These are phyloP conservation scores for Amylostereum chailletii DNA, from an alignment of 1,284 basidiomycete species.

Conservation along the genomic window DNA sequence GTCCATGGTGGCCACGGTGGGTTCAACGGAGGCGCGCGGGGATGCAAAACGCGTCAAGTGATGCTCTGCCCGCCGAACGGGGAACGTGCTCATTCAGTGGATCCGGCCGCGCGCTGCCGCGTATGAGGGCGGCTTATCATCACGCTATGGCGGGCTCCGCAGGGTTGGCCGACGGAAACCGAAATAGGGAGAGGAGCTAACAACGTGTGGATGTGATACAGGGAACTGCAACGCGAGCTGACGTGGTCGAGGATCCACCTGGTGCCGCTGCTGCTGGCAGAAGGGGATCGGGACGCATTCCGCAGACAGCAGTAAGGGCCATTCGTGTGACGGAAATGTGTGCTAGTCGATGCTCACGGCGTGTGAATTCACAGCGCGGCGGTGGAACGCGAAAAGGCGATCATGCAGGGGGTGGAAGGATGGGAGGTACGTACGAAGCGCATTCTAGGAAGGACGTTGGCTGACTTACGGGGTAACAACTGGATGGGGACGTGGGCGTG, in stretches of 20 bases:
- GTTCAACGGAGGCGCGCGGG: conserved; percentile 35
- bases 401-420: conserved; percentile 92
- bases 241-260: conserved; percentile 95
- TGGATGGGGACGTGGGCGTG: background rate
- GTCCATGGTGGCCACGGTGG: conserved; percentile 15
- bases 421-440: conserved; percentile 76
- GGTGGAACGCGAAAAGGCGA: conserved; percentile 74
- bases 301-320: conserved; percentile 49
- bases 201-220: conserved; percentile 23
- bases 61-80: conserved; percentile 35
- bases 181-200: background rate
- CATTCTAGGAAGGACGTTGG: conserved; percentile 10
- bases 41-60: conserved; percentile 49
- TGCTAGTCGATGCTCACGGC: no score
- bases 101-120: conserved; percentile 32
- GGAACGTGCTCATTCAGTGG: conserved; percentile 43
- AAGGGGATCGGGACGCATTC: conserved; percentile 88
- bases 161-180: background rate
- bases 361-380: conserved; percentile 36
- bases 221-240: conserved; percentile 91
- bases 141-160: conserved; percentile 7
- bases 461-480: background rate
- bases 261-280: conserved; percentile 86
- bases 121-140: conserved; percentile 9
- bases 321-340: no score